phyloP scores from a whole-genome alignment of 805 yeast genomes.

The Saturnispora halmiae region DNA sequence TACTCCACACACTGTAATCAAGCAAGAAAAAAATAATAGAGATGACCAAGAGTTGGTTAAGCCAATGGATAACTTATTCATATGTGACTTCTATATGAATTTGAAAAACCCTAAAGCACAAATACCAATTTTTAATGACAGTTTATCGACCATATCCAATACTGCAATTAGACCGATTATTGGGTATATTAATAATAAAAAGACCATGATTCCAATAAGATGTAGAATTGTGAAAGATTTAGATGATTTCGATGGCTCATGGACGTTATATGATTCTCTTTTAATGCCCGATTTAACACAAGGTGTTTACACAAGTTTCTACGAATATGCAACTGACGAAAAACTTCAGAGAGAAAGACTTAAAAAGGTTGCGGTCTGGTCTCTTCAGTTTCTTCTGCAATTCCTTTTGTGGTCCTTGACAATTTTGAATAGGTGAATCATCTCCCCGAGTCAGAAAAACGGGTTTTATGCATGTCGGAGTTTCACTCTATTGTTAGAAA shows the following conservation, averaged over 20 bases:
- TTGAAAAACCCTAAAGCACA: conserved; percentile 81
- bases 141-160: conserved; percentile 81
- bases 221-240: conserved; percentile 74
- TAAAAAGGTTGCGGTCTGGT: conserved; percentile 87
- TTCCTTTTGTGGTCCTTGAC: conserved; percentile 76
- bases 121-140: conserved; percentile 82
- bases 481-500: conserved; percentile 1
- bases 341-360: conserved; percentile 62
- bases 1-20: neutral
- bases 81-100: conserved; percentile 70
- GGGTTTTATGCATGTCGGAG: neutral
- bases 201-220: conserved; percentile 80
- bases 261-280: conserved; percentile 90
- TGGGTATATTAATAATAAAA: conserved; percentile 84
- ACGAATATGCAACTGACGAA: conserved; percentile 80
- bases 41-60: conserved; percentile 8
- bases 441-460: neutral
- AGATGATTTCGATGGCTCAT: conserved; percentile 85
- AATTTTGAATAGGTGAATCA: conserved; percentile 26
- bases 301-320: conserved; percentile 87
- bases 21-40: neutral
- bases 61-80: conserved; percentile 32
- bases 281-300: conserved; percentile 86
- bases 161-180: conserved; percentile 92
- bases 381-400: conserved; percentile 76